Base-by-base conservation (phyloP, 2,329 filamentous ascomycete genomes). In the Fusarium denticulatum region DNA sequence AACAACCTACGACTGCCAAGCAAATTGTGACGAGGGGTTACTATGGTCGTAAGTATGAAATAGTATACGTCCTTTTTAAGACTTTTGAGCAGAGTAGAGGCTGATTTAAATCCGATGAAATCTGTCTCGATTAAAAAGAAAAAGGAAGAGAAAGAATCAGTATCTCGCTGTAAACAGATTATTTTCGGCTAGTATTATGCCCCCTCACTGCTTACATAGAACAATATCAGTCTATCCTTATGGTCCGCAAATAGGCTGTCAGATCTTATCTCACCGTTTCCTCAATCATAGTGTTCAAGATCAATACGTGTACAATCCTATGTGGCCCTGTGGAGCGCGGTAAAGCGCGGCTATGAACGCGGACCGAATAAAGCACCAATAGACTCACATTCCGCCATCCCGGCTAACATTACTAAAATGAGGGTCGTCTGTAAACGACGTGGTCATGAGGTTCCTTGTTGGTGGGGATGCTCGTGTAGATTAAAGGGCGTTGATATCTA, bases 251-350 rank as follows among this genome's bases (percentile, higher is more conserved):
- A 45, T 12, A 14, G 24, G 1, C 11, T 8, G 1, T 40, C 12
- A 18, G 7, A 10, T 8, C 28, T 28, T 56, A 40, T 60, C 28
- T 42, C n/a, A 14, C 7, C 6, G 13, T 14, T n/a, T n/a, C 45
- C 39, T 45, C 5, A 30, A 11, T 5, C 18, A 49, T 13, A 0
- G 5, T 43, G 13, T 18, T 22, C 6, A 34, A 3, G 22, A 18
- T 32, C 47, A 24, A 47, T 36, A 52, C 40, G 42, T 42, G n/a
- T 36, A 37, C 32, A 45, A 56, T 18, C 20, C 8, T 24, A 40
- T 69, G 75, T 77, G 75, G 75, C 70, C 67, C 71, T 73, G 75
- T 77, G 75, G 75, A 77, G 72, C 75, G 64, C 66, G 69, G 73
- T 64, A 73, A 76, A 61, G 64, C 52, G 69, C 69, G 64, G 68